These are phyloP conservation scores for Sporothrix schenckii DNA, from an alignment of 2,329 filamentous ascomycete genomes.

Conservation along the genomic window DNA sequence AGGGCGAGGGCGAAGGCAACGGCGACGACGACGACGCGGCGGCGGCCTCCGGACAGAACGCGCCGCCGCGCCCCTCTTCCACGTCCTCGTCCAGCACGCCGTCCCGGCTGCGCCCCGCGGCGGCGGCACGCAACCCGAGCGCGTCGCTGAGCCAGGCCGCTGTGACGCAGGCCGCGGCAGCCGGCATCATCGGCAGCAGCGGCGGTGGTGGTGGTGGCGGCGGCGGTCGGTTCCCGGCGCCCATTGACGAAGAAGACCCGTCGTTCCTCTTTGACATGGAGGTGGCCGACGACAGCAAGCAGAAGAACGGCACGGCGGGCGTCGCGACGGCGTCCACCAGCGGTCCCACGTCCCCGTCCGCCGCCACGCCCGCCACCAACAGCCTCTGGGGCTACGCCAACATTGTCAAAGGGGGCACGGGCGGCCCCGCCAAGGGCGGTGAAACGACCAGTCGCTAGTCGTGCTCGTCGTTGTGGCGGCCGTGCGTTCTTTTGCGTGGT, in stretches of 20 bases:
- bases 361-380: constrained; percentile 22
- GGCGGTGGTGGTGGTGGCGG: constrained; percentile 47
- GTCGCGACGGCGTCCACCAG: constrained; percentile 32
- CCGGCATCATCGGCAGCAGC: constrained; percentile 44
- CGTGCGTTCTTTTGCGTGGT: too few relatives aligned
- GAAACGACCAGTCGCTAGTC: neutral
- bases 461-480: neutral
- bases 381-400: constrained; percentile 45
- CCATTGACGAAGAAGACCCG: constrained; percentile 66
- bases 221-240: constrained; percentile 63
- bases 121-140: constrained; percentile 39
- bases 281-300: constrained; percentile 55
- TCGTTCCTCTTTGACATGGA: constrained; percentile 69
- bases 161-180: constrained; percentile 40
- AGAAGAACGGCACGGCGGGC: constrained; percentile 29
- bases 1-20: neutral
- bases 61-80: constrained; percentile 35
- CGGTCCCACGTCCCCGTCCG: constrained; percentile 33
- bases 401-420: constrained; percentile 33
- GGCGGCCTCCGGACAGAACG: too few relatives aligned
- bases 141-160: constrained; percentile 41
- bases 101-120: neutral
- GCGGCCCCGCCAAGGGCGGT: neutral
- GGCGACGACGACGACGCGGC: neutral
- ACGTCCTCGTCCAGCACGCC: neutral